Evolutionary conservation across 2,329 filamentous ascomycete species (phyloP).

Genomic region (Exserohilum rostratum): DNA sequence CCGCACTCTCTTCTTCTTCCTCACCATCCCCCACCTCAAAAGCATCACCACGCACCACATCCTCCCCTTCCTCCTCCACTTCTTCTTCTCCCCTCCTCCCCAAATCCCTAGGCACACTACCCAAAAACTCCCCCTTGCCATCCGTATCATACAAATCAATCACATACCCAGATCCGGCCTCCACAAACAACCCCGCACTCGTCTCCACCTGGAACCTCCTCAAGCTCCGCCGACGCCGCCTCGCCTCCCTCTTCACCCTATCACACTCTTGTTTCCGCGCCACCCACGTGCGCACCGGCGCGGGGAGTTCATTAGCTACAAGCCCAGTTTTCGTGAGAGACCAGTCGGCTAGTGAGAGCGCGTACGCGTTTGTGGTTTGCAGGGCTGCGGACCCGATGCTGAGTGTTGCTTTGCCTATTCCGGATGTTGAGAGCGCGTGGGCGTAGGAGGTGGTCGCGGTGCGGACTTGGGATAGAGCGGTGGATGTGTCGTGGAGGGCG

Average conservation of each 20-base stretch:
- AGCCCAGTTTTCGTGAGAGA: neutral
- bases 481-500: slow-evolving; percentile 14
- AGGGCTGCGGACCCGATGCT: slow-evolving; percentile 19
- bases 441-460: slow-evolving; percentile 17
- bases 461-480: slow-evolving; percentile 14
- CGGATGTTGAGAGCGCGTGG: slow-evolving; percentile 10
- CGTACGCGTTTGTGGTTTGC: neutral
- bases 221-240: neutral
- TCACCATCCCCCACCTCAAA: neutral
- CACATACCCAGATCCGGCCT: slow-evolving; percentile 2
- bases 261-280: neutral
- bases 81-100: neutral
- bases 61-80: neutral
- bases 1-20: neutral
- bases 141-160: slow-evolving; percentile 6
- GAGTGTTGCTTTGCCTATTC: slow-evolving; percentile 18
- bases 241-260: neutral
- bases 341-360: slow-evolving; percentile 2
- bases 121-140: neutral
- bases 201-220: no score
- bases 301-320: neutral
- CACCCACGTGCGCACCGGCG: neutral
- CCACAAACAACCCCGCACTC: neutral
- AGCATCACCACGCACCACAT: neutral
- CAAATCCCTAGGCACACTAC: neutral